Base-by-base conservation (phyloP, 1,284 basidiomycete species). In the Athelia sp. region DNA sequence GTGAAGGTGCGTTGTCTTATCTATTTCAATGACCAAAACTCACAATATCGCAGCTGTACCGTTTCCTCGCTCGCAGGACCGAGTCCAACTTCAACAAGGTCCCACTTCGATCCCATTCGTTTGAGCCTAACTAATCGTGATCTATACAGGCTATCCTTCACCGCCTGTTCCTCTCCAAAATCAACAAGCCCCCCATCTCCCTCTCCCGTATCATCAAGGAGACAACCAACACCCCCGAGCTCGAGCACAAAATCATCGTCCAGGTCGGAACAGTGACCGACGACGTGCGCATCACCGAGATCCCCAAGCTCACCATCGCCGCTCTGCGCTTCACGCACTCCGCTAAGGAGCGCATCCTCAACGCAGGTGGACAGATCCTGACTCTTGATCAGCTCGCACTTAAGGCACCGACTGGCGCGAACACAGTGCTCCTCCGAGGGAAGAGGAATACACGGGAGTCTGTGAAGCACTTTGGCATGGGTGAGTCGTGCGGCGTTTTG, bases 51-150 rank as follows among this genome's bases (percentile, higher is more conserved):
- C 62, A 97, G 96, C 85, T 99, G 59, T 99, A 99, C 82, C 93
- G 96, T 65, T 99, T 99, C 86, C 80, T 99, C 58, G 95, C 96
- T 58, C 90, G 97, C 66, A 89, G 97, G 66, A 99, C 97, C 50
- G 93, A 98, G 70, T 85, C 93, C 54, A 76, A 78, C 61, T 99
- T 99, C 80, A 99, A 99, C 91, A 93, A 96, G 86, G 87, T 88
- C 54, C 46, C 43, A 43, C 32, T 45, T 46, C 24, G 22, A 17
- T 21, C 23, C 48, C 48, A 14, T 26, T 34, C 35, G 10, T 19
- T 45, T 3, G n/a, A n/a, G 9, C 45, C 50, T 52, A 48, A 43
- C 23, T 23, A 48, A 43, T 43, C 29, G 10, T 29, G 52, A 53
- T 46, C 49, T 53, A 24, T 53, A 44, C 57, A 90, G 87, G 90